These are phyloP conservation scores for Pseudopediastrum boryanum DNA, from an alignment of 139 green algal species.

Conservation along the genomic window DNA sequence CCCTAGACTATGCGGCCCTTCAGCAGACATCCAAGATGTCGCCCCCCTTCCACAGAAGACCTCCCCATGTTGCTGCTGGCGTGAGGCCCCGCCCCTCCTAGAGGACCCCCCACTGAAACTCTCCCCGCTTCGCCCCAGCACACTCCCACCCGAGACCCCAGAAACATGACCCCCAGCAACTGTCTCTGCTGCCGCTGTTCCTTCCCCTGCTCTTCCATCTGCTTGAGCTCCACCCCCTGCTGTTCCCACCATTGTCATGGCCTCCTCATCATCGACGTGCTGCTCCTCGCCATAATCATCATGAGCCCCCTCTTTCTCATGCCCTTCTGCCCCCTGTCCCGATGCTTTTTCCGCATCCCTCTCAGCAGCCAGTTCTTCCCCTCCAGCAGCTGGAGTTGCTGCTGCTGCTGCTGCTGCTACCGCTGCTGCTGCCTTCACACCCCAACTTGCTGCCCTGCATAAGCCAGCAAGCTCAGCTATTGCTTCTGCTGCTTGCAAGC, in stretches of 20 bases:
- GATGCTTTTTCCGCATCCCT: not conserved
- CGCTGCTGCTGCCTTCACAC: slow-evolving; percentile 5
- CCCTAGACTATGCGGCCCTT: no score
- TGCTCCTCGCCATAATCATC: slow-evolving; percentile 7
- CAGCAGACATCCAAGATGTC: no score
- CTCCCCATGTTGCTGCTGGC: no score
- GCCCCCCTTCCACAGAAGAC: no score
- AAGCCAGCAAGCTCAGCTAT: not conserved
- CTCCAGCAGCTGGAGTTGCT: slow-evolving; percentile 5
- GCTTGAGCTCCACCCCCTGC: not conserved
- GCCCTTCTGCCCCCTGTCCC: not conserved
- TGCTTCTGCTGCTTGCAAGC: slow-evolving; percentile 6
- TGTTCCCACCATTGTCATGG: slow-evolving; percentile 11
- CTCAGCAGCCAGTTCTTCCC: not conserved
- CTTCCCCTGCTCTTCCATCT: not conserved
- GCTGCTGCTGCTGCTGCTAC: slow-evolving; percentile 17
- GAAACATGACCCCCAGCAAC: no score
- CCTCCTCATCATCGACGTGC: slow-evolving; percentile 7
- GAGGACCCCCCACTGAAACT: no score
- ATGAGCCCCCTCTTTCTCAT: not conserved
- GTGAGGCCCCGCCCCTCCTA: no score
- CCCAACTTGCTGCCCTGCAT: not conserved
- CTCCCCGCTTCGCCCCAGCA: no score
- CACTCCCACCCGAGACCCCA: no score
- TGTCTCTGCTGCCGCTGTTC: not conserved